Evolutionary conservation across 2,329 filamentous ascomycete genomes (phyloP), one percentile per base, ranked within the genome.

Genomic region (Penicillium occitanis): DNA sequence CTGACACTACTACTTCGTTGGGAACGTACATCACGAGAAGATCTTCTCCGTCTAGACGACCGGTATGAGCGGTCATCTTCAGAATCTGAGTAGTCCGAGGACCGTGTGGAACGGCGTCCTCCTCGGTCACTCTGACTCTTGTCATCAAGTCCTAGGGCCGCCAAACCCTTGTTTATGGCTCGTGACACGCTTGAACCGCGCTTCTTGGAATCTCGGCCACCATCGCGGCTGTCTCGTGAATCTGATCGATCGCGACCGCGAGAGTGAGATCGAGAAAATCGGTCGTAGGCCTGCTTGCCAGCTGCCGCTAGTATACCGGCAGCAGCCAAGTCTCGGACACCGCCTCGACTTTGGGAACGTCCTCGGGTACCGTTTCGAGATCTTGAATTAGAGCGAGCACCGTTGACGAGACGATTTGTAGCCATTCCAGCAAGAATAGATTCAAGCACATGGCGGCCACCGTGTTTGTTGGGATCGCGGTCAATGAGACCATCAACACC

Each of bases 351-450:
- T 37, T 84, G 81, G 19, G 78, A 80, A 62, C 74, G 76, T 37
- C 74, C 73, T 42, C 74, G 71, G 33, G 86, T 84, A 28, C 30
- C 40, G 1, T 37, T 30, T 58, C 64, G 14, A 42, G 51, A 48
- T 44, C 53, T 50, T 33, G 90, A 92, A 55, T 88, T 87, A 69
- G 90, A 92, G 57, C 89, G 85, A 17, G 90, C 87, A 22, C 93
- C 93, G 74, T 97, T 93, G 76, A 96, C 87, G 68, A 97, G 81
- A 64, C 91, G 90, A 79, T 93, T 96, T 53, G 92, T 91, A 37
- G 94, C 87, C 55, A 97, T 85, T 77, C 94, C 94, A 73, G 93
- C 93, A 67, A 97, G 86, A 64, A 96, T 93, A 44, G 93, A 91
- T 77, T 96, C 92, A 48, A 93, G 84, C 65, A 97, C 85, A 72